These are phyloP conservation scores for Aeschynomene evenia DNA, from an alignment of 306 rosid genomes.

Conservation along the genomic window DNA sequence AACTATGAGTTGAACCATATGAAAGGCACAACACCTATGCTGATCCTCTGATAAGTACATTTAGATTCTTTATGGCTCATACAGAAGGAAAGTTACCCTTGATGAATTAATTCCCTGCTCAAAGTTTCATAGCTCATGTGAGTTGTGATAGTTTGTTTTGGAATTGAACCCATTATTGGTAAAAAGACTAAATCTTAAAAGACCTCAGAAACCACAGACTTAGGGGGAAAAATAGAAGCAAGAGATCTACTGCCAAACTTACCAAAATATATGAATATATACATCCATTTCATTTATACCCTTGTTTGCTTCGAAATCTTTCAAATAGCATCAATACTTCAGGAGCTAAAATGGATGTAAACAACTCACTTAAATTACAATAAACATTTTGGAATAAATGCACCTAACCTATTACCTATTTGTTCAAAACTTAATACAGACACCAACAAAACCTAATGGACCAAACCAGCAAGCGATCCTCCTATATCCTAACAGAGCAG, in stretches of 20 bases:
- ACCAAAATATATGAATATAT: conserved; percentile 16
- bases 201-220: background rate
- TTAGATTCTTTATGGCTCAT: background rate
- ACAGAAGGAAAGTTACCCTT: background rate
- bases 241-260: no score
- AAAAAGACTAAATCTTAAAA: conserved; percentile 1
- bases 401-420: background rate
- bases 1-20: conserved; percentile 7
- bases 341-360: background rate
- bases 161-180: conserved; percentile 2
- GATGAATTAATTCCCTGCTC: background rate
- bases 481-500: background rate
- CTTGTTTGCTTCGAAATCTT: conserved; percentile 3
- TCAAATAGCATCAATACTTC: background rate
- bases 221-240: background rate
- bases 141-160: conserved; percentile 4
- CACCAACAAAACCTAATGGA: background rate
- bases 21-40: background rate
- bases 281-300: background rate
- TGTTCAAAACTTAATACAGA: background rate
- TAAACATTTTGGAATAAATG: background rate
- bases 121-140: background rate
- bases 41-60: background rate
- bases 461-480: no score
- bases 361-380: no score